Base-by-base conservation (phyloP, 2,329 filamentous ascomycete species). In the Apiospora malaysiana region DNA sequence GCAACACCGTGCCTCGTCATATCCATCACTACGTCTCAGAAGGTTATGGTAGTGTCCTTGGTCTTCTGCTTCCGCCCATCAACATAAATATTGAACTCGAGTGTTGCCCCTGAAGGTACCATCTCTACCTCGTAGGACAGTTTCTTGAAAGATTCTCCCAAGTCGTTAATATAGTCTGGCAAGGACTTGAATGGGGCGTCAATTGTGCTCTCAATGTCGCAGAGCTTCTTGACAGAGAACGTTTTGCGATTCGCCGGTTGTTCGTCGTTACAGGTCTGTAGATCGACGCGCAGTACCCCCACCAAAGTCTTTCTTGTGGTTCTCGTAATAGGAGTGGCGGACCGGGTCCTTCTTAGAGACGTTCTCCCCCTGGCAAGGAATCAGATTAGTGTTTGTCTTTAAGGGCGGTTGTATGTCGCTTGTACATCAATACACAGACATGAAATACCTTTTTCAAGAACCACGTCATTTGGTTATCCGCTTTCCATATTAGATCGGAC, bases 381-480 rank as follows among this genome's bases (percentile, higher is more conserved):
- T 10, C 3, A 43, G 2, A 32, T 43, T 21, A 66, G 27, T 42
- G n/a, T 7, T 12, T 12, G 42, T 40, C 9, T 12, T 1, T 46
- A 18, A 4, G 18, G 3, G 45, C 14, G 43, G 7, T 16, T 12
- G 42, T 12, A n/a, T 43, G 37, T 40, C 37, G 37, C 10, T 40
- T 40, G 5, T 40, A 10, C 5, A 10, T 40, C 37, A 40, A 6
- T 8, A 2, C 45, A 21, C 45, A 25, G 32, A 69, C 67, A 18
- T 56, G n/a, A n/a, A n/a, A n/a, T n/a, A 69, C 67, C 32, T 43
- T 18, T 18, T 40, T 56, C 8, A 69, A 49, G 37, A 51, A 69
- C 67, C 67, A 69, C n/a, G 10, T 37, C 46, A 69, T 69, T 18
- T 69, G 67, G n/a, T 56, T 69, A 21, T 12, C 21, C 5, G 46